phyloP scores from a whole-genome alignment of 139 green algal species.

The Chlorella sp. region DNA sequence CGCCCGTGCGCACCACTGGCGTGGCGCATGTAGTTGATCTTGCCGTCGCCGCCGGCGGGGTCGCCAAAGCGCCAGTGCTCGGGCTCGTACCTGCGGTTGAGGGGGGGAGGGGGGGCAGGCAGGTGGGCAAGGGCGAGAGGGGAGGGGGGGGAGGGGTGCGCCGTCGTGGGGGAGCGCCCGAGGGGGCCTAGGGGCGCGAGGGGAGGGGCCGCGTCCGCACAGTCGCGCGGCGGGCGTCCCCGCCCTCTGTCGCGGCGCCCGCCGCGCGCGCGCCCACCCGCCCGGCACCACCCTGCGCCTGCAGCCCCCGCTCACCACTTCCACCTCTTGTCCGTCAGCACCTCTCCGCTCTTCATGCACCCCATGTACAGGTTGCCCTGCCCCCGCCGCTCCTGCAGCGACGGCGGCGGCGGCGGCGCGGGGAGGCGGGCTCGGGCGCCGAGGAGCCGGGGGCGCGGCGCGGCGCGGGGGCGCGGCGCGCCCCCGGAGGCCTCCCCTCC shows the following conservation, averaged over 20 bases:
- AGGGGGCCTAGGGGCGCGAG: no score
- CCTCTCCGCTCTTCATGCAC: constrained; percentile 73
- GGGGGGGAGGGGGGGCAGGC: neutral
- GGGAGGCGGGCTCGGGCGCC: no score
- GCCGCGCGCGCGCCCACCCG: no score
- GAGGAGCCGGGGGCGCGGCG: no score
- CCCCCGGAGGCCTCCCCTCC: no score
- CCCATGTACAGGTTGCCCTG: constrained; percentile 71
- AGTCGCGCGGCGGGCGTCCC: no score
- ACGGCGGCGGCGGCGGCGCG: no score
- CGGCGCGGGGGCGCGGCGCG: no score
- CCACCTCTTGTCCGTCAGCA: constrained; percentile 54
- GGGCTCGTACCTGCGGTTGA: constrained; percentile 49
- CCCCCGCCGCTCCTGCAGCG: constrained; percentile 33
- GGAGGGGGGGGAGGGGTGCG: neutral
- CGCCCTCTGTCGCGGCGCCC: no score
- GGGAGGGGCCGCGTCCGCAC: no score
- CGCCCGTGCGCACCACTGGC: constrained; percentile 25
- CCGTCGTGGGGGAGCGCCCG: no score
- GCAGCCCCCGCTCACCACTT: constrained; percentile 45
- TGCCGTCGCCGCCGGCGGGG: constrained; percentile 28
- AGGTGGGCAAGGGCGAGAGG: neutral
- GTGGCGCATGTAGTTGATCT: constrained; percentile 60
- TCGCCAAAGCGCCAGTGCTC: constrained; percentile 68
- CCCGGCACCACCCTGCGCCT: no score